Percentiles rank a stretch among this genome's conserved stretches.
Conservation (phyloP, 116 monocot species). For the Papilionanthe hybrid region DNA sequence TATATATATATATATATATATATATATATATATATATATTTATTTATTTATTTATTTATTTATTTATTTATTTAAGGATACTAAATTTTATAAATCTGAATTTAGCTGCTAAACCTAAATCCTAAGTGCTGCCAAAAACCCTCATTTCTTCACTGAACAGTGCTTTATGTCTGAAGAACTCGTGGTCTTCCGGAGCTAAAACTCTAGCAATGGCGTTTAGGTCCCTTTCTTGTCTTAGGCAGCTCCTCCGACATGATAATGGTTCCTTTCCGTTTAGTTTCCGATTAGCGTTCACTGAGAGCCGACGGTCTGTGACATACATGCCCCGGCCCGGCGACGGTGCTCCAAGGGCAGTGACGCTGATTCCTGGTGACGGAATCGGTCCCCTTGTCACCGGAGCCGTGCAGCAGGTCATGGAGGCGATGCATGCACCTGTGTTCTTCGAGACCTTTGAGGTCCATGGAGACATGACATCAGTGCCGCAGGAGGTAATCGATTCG, state of each 20-base stretch:
- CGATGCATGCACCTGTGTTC: constrained; percentile 52
- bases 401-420: constrained; percentile 56
- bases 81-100: too few species aligned
- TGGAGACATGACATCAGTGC: constrained; percentile 46
- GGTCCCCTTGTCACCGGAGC: constrained; percentile 52
- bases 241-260: neutral
- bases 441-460: constrained; percentile 51
- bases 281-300: neutral
- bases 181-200: neutral
- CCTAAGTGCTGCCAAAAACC: too few species aligned
- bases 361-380: constrained; percentile 56
- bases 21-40: too few species aligned
- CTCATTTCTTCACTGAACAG: too few species aligned
- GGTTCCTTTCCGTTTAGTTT: neutral
- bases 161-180: too few species aligned
- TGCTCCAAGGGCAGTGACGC: constrained; percentile 36
- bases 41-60: too few species aligned
- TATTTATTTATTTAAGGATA: too few species aligned
- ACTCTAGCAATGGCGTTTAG: constrained; percentile 2
- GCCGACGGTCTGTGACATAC: constrained; percentile 29
- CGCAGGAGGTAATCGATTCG: constrained; percentile 42
- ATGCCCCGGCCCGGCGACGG: constrained; percentile 63
- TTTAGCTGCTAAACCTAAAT: too few species aligned
- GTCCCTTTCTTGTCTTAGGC: neutral
- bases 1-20: too few species aligned